These are phyloP conservation scores for Aureobasidium sp. DNA, from an alignment of 2,329 filamentous ascomycete species.

Conservation along the genomic window DNA sequence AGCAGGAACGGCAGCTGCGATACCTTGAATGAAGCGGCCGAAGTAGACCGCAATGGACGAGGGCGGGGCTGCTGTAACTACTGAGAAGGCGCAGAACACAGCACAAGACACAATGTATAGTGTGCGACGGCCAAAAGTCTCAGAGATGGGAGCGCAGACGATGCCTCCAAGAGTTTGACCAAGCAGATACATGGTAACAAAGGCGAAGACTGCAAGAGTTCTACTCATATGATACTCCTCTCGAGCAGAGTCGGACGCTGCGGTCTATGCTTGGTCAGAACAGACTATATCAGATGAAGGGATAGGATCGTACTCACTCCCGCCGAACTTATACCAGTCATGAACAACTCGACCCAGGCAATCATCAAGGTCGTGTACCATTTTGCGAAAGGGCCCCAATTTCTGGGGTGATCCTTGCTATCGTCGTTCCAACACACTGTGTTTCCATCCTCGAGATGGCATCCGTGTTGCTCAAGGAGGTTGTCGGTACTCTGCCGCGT, in stretches of 20 bases:
- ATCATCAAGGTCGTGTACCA: constrained; percentile 19
- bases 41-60: constrained; percentile 32
- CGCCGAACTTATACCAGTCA: constrained; percentile 21
- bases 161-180: constrained; percentile 34
- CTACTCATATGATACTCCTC: constrained; percentile 18
- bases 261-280: constrained; percentile 16
- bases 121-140: constrained; percentile 31
- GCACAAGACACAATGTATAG: constrained; percentile 29
- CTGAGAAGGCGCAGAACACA: constrained; percentile 28
- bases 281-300: background rate
- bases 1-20: constrained; percentile 41
- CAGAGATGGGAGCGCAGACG: constrained; percentile 32
- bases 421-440: constrained; percentile 19
- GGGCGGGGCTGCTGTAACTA: constrained; percentile 33
- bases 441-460: constrained; percentile 18
- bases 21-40: constrained; percentile 38
- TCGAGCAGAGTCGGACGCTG: constrained; percentile 17
- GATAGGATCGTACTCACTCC: constrained; percentile 12
- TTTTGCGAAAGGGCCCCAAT: constrained; percentile 17
- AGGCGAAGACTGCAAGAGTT: constrained; percentile 19
- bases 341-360: constrained; percentile 20
- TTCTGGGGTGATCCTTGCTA: constrained; percentile 18
- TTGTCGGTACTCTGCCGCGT: constrained; percentile 6
- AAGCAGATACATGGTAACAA: constrained; percentile 26
- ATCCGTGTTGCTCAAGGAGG: constrained; percentile 13